Percentiles rank a stretch among this genome's conserved stretches.
These are phyloP conservation scores for Phytopythium montanum DNA, from an alignment of 352 stramenopile genomes.

Conservation along the genomic window DNA sequence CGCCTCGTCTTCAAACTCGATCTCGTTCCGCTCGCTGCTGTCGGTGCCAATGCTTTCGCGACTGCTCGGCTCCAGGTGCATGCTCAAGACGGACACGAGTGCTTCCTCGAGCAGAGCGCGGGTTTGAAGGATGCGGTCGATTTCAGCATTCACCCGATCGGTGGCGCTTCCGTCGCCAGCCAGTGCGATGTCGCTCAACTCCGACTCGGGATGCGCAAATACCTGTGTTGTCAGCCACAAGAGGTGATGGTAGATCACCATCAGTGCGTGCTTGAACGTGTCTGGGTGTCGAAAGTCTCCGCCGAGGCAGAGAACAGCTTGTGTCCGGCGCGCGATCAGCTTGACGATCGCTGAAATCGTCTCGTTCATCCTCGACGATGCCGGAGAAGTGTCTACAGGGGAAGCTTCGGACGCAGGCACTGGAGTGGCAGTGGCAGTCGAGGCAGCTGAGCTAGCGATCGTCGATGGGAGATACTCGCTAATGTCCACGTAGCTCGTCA, in stretches of 20 bases:
- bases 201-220: slow-evolving; percentile 35
- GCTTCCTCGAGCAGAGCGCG: slow-evolving; percentile 52
- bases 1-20: slow-evolving; percentile 55
- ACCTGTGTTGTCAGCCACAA: slow-evolving; percentile 69
- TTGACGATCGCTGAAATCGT: slow-evolving; percentile 28
- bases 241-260: slow-evolving; percentile 70
- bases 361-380: slow-evolving; percentile 30
- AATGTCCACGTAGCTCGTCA: slow-evolving; percentile 62
- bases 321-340: slow-evolving; percentile 50
- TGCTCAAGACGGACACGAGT: slow-evolving; percentile 63
- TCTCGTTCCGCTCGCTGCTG: slow-evolving; percentile 52
- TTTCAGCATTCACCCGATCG: slow-evolving; percentile 20
- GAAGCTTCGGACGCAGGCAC: background rate
- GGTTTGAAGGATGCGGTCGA: slow-evolving; percentile 35
- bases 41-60: slow-evolving; percentile 21
- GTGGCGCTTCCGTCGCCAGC: slow-evolving; percentile 10
- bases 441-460: background rate
- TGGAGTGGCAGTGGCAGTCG: background rate
- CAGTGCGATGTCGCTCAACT: slow-evolving; percentile 13
- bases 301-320: slow-evolving; percentile 39
- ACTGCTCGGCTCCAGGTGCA: slow-evolving; percentile 59
- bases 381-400: background rate
- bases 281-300: slow-evolving; percentile 50
- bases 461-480: slow-evolving; percentile 48
- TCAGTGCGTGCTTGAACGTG: slow-evolving; percentile 59